Base-by-base conservation (phyloP, 352 stramenopile species). In the Phytophthora rubi region DNA sequence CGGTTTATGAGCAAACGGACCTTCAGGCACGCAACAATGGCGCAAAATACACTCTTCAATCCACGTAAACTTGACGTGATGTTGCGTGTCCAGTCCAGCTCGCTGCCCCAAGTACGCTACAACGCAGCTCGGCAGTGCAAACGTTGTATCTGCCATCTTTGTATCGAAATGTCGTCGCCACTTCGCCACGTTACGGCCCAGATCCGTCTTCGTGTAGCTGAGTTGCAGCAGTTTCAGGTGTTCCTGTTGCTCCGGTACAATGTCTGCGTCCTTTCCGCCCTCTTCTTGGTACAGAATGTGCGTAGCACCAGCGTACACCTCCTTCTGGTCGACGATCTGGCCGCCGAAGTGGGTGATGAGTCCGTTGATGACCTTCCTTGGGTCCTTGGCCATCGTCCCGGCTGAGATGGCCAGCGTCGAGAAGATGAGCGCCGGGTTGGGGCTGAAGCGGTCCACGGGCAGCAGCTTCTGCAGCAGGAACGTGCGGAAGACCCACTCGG, bases 291-390 rank as follows among this genome's bases (percentile, higher is more conserved):
- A 85, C 18, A 96, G 68, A 28, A 95, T 73, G 60, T 96, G 89
- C 15, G 89, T 96, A 16, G 86, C 89, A 16, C 82, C 78, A 26
- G 56, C 52, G 49, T 74, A 70, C 5, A 88, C 55, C 13, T 77
- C 75, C 23, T 79, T 75, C 15, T 88, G 67, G 45, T 91, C 83
- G 5, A 96, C 71, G 49, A 89, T 78, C 54, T 95, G 87, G 21
- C 87, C 89, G 49, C 89, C 89, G 77, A 94, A 93, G 66, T 96
- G 86, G 28, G 81, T 68, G 52, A 96, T 90, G 57, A 96, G 76
- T 1, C 85, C 81, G 48, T 92, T 83, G 57, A 93, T 86, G 54
- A 96, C 89, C 59, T 92, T 92, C 60, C 82, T 71, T 30, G 83
- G 85, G 67, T 96, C 89, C 61, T 91, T 93, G 32, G 87, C 85